Evolutionary conservation across 2,329 filamentous ascomycete genomes (phyloP).

Genomic region (Capronia coronata): DNA sequence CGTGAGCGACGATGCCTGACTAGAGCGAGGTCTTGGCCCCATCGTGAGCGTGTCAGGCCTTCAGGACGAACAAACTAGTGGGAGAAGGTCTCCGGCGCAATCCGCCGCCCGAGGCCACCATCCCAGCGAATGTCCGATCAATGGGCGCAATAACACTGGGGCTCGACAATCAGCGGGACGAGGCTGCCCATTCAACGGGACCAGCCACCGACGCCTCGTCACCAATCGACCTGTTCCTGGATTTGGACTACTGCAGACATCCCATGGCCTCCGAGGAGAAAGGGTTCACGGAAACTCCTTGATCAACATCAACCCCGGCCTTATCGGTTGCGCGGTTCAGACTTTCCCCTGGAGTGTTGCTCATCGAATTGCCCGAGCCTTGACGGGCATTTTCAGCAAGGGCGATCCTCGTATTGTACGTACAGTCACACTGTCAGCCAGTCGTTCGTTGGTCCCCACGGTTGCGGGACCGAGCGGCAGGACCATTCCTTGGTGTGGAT

Average conservation of each 20-base stretch:
- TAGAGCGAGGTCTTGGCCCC: neutral
- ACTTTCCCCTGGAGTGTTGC: neutral
- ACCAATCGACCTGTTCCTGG: too few species aligned
- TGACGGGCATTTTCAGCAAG: neutral
- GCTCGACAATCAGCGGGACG: neutral
- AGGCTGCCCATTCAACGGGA: neutral
- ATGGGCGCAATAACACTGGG: too few species aligned
- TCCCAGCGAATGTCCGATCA: too few species aligned
- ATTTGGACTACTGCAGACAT: neutral
- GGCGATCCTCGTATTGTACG: neutral
- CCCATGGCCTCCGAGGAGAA: too few species aligned
- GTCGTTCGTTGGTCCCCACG: neutral
- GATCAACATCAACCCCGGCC: too few species aligned
- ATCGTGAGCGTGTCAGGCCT: too few species aligned
- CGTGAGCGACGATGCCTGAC: neutral
- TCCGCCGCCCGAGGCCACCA: neutral
- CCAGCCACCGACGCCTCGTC: too few species aligned
- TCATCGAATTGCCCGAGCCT: neutral
- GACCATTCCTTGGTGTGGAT: neutral
- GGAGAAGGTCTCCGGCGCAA: neutral
- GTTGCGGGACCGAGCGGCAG: neutral
- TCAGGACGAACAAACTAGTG: neutral
- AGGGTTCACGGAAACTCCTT: too few species aligned
- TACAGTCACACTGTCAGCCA: neutral
- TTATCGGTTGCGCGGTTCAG: too few species aligned